Base-by-base conservation (phyloP, 73 alveolate genomes). In the Paramecium caudatum region DNA sequence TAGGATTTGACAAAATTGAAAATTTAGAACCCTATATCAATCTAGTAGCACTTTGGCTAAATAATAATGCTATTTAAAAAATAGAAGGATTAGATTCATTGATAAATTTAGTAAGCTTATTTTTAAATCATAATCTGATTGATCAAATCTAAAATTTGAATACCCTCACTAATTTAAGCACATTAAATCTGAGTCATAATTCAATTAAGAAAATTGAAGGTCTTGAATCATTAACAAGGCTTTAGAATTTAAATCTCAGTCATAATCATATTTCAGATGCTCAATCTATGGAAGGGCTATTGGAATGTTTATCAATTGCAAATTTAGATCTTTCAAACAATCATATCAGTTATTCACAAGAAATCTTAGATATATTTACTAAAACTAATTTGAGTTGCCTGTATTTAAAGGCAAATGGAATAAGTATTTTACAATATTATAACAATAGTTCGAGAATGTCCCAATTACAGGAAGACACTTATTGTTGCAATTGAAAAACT, bases 291-390 rank as follows among this genome's bases (percentile, higher is more conserved):
- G 84, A 47, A 48, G 96, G 98, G 61, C 91, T 95, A 32, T 84
- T 96, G 83, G 97, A 97, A 90, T 93, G 95, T 17, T 95, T 94
- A 19, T 90, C 95, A 50, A 63, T 97, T 17, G 82, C 97, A 15
- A 97, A 94, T 46, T 90, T 97, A 4, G 99, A 97, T 92, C 45
- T 97, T 90, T 91, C 96, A 81, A 97, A 96, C 50, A 97, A 97
- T 90, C 55, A 37, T 43, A 63, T 86, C 2, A 80, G 47, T 17
- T 78, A 63, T 25, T 81, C 61, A 47, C 49, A 63, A 23, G 10
- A 32, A 62, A 86, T 82, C 23, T 70, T 84, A 17, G 96, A 96
- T 81, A 91, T 97, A 15, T 95, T 96, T 27, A 91, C 94, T 87
- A 92, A 95, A 84, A 95, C 96, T 1, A 94, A 95, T 81, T 82